Percentiles rank a stretch among this genome's conserved stretches.
These are phyloP conservation scores for Sporisorium reilianum DNA, from an alignment of 1,284 basidiomycete genomes.

Conservation along the genomic window DNA sequence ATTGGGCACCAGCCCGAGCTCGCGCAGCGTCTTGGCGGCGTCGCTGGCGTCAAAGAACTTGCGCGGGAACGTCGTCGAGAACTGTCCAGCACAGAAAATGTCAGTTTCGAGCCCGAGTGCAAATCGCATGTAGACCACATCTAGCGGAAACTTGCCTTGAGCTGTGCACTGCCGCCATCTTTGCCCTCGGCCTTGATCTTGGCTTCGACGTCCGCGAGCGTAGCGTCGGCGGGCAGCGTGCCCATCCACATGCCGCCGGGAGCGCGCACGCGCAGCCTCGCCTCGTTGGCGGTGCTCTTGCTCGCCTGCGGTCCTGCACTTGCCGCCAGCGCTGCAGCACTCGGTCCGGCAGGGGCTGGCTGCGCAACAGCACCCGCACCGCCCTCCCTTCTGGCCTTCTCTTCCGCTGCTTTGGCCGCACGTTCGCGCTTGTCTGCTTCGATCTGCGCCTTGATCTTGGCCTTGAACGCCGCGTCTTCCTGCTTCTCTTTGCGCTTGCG, in stretches of 20 bases:
- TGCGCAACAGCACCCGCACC: constrained; percentile 8
- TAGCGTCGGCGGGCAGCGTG: constrained; percentile 56
- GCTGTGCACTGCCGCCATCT: constrained; percentile 35
- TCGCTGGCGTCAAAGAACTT: constrained; percentile 62
- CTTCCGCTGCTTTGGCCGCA: constrained; percentile 62
- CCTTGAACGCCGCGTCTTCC: constrained; percentile 63
- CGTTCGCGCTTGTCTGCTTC: constrained; percentile 67
- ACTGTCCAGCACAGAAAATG: constrained; percentile 33
- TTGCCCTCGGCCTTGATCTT: constrained; percentile 59
- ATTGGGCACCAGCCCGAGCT: constrained; percentile 66
- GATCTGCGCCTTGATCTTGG: constrained; percentile 65
- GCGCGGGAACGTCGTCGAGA: constrained; percentile 66
- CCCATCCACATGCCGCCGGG: constrained; percentile 66
- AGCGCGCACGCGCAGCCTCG: constrained; percentile 61
- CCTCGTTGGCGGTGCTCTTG: constrained; percentile 55
- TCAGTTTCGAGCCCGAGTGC: background rate
- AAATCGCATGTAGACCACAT: too few species aligned
- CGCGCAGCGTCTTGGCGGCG: constrained; percentile 56
- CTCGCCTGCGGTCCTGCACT: constrained; percentile 38
- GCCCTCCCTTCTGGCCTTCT: constrained; percentile 64
- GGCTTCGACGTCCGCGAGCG: constrained; percentile 51
- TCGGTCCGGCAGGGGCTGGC: constrained; percentile 30
- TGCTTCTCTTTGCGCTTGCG: constrained; percentile 61
- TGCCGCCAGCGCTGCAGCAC: constrained; percentile 40
- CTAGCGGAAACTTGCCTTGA: constrained; percentile 58